Conservation (phyloP, 305 asterid genomes). For the Nicotiana rustica region DNA sequence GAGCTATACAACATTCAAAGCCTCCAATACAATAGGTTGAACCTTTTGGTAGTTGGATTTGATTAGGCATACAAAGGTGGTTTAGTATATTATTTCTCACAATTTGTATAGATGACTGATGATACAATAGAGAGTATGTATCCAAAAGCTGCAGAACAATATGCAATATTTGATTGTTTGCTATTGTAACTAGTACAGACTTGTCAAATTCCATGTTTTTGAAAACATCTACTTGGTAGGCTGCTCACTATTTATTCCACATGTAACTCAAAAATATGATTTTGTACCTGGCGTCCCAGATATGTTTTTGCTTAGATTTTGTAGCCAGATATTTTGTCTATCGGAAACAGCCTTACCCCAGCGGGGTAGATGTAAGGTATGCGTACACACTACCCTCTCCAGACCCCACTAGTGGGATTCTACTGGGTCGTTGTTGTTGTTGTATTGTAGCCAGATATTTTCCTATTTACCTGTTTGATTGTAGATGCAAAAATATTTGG, state of each 20-base stretch:
- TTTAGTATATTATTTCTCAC: conserved; percentile 27
- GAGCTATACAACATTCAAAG: neutral
- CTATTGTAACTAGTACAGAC: neutral
- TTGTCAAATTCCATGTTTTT: neutral
- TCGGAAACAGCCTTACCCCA: no score
- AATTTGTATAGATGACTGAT: conserved; percentile 11
- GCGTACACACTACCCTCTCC: no score
- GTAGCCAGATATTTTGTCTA: no score
- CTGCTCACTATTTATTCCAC: neutral
- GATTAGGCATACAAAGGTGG: conserved; percentile 27
- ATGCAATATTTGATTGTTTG: conserved; percentile 20
- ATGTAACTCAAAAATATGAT: neutral
- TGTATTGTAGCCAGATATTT: neutral
- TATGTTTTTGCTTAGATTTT: neutral
- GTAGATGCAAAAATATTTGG: conserved; percentile 1
- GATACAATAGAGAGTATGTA: neutral
- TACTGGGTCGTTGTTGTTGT: no score
- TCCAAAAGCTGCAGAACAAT: neutral
- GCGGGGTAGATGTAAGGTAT: no score
- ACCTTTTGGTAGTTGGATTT: conserved; percentile 25
- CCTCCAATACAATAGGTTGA: conserved; percentile 3
- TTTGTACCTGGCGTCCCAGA: neutral
- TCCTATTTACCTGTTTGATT: neutral
- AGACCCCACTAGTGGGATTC: no score
- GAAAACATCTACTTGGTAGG: neutral